Evolutionary conservation across 331 rosid species (phyloP).

Genomic region (Malus hybrid): DNA sequence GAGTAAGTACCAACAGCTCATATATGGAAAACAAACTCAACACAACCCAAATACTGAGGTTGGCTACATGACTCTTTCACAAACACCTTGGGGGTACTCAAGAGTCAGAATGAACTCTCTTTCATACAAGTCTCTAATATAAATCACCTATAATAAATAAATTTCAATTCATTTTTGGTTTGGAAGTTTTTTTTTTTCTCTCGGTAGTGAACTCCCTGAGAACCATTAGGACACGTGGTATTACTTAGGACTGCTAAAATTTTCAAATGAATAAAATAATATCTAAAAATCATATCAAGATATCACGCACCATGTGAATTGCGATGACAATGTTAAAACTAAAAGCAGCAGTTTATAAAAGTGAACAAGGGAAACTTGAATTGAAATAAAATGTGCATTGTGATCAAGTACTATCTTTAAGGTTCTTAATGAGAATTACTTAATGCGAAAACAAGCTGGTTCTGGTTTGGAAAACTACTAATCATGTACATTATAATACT

Average conservation of each 20-base stretch:
- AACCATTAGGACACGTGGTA: not conserved
- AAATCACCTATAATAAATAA: not conserved
- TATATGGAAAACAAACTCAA: not conserved
- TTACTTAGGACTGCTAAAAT: not conserved
- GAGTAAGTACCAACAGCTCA: not conserved
- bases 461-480: not conserved
- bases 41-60: not conserved
- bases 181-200: not conserved
- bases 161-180: not conserved
- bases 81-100: not conserved
- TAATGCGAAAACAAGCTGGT: not conserved
- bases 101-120: not conserved
- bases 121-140: not conserved
- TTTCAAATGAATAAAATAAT: not conserved
- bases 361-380: not conserved
- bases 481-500: not conserved
- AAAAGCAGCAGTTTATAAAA: not conserved
- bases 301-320: not conserved
- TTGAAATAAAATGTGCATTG: not conserved
- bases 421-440: not conserved
- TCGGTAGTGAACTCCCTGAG: not conserved
- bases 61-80: not conserved
- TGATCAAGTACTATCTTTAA: not conserved
- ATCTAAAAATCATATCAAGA: not conserved
- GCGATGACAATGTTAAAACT: not conserved